phyloP scores from a whole-genome alignment of 345 rosid species.

The Citrus reticulata region DNA sequence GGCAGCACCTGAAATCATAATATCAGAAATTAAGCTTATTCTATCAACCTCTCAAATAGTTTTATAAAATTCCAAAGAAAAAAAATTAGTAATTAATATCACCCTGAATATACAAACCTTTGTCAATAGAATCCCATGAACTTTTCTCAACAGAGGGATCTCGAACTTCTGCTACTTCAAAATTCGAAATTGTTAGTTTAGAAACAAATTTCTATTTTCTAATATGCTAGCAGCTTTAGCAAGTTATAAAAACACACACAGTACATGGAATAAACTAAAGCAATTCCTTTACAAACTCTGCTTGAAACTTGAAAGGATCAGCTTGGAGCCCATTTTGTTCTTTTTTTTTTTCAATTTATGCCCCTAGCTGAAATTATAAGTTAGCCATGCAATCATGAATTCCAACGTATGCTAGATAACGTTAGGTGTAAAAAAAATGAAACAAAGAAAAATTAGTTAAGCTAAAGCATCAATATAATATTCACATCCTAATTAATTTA shows the following conservation, averaged over 20 bases:
- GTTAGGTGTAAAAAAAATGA: neutral
- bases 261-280: too few species aligned
- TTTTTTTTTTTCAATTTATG: neutral
- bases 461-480: neutral
- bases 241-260: too few species aligned
- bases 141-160: slow-evolving; percentile 4
- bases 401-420: neutral
- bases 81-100: neutral
- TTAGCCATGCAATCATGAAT: neutral
- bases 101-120: slow-evolving; percentile 14
- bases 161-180: slow-evolving; percentile 19
- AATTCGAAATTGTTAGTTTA: neutral
- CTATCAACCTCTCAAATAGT: neutral
- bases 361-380: neutral
- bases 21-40: neutral
- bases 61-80: neutral
- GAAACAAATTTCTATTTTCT: neutral
- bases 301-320: neutral
- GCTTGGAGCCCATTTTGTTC: neutral
- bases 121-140: slow-evolving; percentile 18
- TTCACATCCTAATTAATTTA: neutral
- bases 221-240: too few species aligned
- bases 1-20: slow-evolving; percentile 30
- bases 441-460: neutral
- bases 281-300: neutral